Base-by-base conservation (phyloP, 192 early-diverging fungal species). In the Haplosporangium gracile region DNA sequence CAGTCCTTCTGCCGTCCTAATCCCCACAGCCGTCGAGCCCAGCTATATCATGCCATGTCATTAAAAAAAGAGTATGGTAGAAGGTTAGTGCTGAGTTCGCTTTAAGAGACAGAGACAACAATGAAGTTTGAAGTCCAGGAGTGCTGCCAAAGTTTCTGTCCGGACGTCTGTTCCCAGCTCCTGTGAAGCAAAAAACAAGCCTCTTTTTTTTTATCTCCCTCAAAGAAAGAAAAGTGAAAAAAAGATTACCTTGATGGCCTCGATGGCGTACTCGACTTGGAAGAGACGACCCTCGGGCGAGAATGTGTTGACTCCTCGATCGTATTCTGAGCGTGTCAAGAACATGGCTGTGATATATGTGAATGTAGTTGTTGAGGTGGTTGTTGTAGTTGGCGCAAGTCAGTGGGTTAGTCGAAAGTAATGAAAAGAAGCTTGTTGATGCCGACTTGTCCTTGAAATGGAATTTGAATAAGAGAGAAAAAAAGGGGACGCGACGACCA, bases 211-310 rank as follows among this genome's bases (percentile, higher is more conserved):
- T 36, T 36, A 36, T 2, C 36, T 36, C 36, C 2, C 2, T 36
- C 36, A 34, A 55, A 75, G 36, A 84, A 57, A 55, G 42, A 22
- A 24, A 43, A 24, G 42, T n/a, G 22, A 36, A 42, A 53, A 51
- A 51, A 51, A 51, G 49, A 11, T 65, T 91, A 97, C 96, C 93
- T 99, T 99, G 92, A 99, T 99, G 76, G 99, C 97, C 87, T 99
- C 99, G 87, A 99, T 97, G 69, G 98, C 99, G 89, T 99, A 99
- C 92, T 99, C 99, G 74, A 99, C 99, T 90, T 99, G 99, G 93
- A 99, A 99, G 72, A 99, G 92, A 87, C 99, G 97, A 75, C 99
- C 99, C 90, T 99, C 99, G 69, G 99, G 99, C 36, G 97, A 98
- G 90, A 99, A 99, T 68, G 99, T 99, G 90, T 99, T 99, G 82